Conservation (phyloP, 2,329 filamentous ascomycete genomes). For the Alternaria ethzedia region DNA sequence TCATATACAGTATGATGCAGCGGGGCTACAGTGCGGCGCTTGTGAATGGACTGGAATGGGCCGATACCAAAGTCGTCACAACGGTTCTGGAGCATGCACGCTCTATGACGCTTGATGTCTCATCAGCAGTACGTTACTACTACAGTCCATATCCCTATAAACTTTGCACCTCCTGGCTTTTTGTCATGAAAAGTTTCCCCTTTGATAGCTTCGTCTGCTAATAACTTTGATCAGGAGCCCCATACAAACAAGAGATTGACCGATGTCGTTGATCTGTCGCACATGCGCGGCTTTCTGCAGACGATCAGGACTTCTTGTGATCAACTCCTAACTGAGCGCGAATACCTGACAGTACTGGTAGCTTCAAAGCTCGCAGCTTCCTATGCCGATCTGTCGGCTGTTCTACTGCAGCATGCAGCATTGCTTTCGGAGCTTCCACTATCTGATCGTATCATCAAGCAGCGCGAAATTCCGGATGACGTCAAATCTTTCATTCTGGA, state of each 20-base stretch:
- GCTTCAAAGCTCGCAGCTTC: constrained; percentile 44
- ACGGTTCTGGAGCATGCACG: constrained; percentile 29
- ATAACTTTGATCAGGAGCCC: constrained; percentile 1
- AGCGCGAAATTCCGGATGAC: constrained; percentile 41
- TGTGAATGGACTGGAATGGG: constrained; percentile 67
- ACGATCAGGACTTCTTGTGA: constrained; percentile 24
- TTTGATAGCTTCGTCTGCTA: not conserved
- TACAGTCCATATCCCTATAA: not conserved
- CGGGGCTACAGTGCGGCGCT: constrained; percentile 68
- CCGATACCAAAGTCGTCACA: constrained; percentile 65
- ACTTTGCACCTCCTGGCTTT: not conserved
- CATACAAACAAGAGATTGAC: constrained; percentile 9
- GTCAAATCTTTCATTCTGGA: constrained; percentile 42
- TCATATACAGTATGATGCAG: constrained; percentile 63
- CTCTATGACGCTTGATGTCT: constrained; percentile 22
- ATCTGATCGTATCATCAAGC: constrained; percentile 45
- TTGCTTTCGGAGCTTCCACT: constrained; percentile 52
- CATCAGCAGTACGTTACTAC: constrained; percentile 23
- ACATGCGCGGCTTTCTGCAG: constrained; percentile 28
- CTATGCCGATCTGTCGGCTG: constrained; percentile 41
- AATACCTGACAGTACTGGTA: constrained; percentile 41
- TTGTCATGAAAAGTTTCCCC: not conserved
- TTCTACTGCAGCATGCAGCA: constrained; percentile 54
- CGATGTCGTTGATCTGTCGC: constrained; percentile 19
- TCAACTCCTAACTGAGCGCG: constrained; percentile 41